Base-by-base conservation (phyloP, 1,284 basidiomycete species). In the Pseudozyma hubeiensis region DNA sequence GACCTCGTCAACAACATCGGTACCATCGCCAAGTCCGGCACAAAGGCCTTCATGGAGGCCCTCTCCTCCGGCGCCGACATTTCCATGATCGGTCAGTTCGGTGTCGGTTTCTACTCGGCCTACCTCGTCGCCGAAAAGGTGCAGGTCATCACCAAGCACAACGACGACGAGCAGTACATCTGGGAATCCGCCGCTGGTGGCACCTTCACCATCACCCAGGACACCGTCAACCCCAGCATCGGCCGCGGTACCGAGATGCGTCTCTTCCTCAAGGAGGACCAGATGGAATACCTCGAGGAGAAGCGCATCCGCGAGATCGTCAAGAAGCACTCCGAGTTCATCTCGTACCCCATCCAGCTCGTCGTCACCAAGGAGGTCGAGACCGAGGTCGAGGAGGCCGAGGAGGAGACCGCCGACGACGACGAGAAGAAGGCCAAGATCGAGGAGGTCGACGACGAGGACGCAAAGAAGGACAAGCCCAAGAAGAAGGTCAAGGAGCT, bases 321-420 rank as follows among this genome's bases (percentile, higher is more conserved):
- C 86, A 99, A 99, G 91, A 99, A 99, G 90, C 97, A 99, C 90
- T 99, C 97, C 84, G 96, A 99, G 88, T 99, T 99, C 89, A 99
- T 99, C 88, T 98, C 96, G 51, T 99, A 99, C 89, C 97, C 96
- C 77, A 99, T 99, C 85, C 95, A 99, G 87, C 90, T 99, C 79
- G 93, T 93, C 58, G 94, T 97, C 76, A 94, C 93, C 85, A 99
- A 99, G 90, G 96, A 99, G 89, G 93, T 97, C 67, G 97, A 99
- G 89, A 84, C 84, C 81, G 94, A 96, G 85, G 94, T 96, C 48
- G 93, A 94, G 84, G 93, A 94, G 64, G 87, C 87, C 50, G 85
- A 86, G 69, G 86, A 78, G 50, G 75, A 79, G 55, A 60, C 85
- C 67, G 90, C 90, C 55, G 90, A 89, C 66, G 89, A 90, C 64